These are phyloP conservation scores for Podaxis sp. DNA, from an alignment of 768 basidiomycete species.

Conservation along the genomic window DNA sequence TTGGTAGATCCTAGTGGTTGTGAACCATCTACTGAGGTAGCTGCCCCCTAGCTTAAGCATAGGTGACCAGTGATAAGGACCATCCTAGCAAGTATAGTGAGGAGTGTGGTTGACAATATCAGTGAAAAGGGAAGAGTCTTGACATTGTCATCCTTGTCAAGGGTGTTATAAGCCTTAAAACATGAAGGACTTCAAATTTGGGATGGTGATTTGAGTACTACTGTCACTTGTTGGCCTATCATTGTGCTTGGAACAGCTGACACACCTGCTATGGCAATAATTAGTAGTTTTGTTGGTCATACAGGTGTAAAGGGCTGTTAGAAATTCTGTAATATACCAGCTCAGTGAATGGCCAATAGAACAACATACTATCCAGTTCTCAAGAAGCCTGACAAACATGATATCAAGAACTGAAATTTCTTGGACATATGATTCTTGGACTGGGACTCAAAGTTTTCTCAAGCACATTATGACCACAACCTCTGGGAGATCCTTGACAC, in stretches of 20 bases:
- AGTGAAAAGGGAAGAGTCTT: constrained; percentile 95
- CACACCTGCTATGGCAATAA: background rate
- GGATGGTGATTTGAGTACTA: background rate
- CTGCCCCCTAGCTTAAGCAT: too few species aligned
- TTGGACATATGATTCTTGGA: too few species aligned
- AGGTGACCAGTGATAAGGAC: too few species aligned
- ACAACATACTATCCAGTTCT: background rate
- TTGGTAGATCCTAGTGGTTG: too few species aligned
- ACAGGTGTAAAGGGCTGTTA: background rate
- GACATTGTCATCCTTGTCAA: constrained; percentile 94
- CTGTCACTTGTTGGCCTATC: background rate
- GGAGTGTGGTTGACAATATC: constrained; percentile 95
- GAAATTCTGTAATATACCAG: background rate
- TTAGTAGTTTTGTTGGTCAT: background rate
- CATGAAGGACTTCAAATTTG: background rate
- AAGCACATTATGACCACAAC: too few species aligned
- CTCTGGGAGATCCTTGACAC: background rate
- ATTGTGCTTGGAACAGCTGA: background rate
- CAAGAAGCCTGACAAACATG: too few species aligned
- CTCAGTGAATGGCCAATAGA: background rate
- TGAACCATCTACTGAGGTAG: too few species aligned
- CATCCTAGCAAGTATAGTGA: too few species aligned
- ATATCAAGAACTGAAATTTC: too few species aligned
- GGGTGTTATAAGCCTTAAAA: constrained; percentile 71
- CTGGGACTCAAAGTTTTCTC: too few species aligned